Conservation (phyloP, 495 filamentous ascomycete genomes). For the Tuber calosporum region DNA sequence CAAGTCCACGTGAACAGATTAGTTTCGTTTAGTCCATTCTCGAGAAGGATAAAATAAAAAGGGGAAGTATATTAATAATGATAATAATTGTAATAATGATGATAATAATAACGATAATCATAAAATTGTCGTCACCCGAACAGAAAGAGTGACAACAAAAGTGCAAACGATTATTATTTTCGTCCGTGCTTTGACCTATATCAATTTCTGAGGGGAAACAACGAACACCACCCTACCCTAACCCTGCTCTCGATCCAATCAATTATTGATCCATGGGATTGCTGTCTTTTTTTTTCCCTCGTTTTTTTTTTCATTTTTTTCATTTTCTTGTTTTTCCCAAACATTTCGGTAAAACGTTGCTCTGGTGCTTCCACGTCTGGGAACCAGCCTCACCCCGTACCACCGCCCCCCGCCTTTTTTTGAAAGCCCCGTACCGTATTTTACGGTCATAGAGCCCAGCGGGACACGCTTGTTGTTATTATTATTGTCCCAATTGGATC, state of each 20-base stretch:
- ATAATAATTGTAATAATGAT: neutral
- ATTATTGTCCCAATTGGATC: neutral
- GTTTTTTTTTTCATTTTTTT: neutral
- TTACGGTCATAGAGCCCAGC: neutral
- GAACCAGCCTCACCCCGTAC: neutral
- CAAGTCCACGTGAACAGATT: neutral
- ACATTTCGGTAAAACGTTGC: neutral
- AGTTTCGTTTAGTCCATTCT: neutral
- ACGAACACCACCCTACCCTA: neutral
- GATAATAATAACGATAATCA: slow-evolving; percentile 1
- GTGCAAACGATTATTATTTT: neutral
- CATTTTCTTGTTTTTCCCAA: neutral
- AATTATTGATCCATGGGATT: neutral
- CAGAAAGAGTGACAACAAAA: neutral
- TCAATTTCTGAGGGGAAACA: neutral
- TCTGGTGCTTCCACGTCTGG: neutral
- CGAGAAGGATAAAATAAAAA: neutral
- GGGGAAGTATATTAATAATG: neutral
- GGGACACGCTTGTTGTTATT: neutral
- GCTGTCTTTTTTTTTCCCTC: neutral
- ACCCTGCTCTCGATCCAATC: neutral
- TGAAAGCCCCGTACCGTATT: neutral
- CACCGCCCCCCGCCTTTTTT: neutral
- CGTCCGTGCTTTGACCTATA: neutral
- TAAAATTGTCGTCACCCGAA: neutral